Percentiles rank a stretch among this genome's conserved stretches.
These are phyloP conservation scores for Fonsecaea pedrosoi DNA, from an alignment of 2,329 filamentous ascomycete genomes.

Conservation along the genomic window DNA sequence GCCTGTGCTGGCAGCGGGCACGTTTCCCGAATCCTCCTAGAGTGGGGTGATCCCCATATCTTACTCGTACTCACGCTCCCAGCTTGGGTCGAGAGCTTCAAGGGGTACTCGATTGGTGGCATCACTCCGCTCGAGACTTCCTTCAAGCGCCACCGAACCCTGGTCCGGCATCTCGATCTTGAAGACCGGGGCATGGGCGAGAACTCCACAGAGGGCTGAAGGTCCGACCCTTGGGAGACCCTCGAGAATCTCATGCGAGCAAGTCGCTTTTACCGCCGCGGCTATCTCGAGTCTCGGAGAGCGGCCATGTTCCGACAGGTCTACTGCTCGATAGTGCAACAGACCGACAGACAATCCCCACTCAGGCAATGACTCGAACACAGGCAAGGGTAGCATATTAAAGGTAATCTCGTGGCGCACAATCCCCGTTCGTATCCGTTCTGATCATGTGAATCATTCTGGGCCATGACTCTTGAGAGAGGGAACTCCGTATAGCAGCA, in stretches of 20 bases:
- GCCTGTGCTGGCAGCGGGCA: neutral
- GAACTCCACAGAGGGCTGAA: neutral
- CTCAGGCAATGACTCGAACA: neutral
- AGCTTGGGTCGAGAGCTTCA: neutral
- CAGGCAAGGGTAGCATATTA: neutral
- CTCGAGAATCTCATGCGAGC: neutral
- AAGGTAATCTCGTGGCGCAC: neutral
- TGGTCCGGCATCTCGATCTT: neutral
- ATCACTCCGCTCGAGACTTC: neutral
- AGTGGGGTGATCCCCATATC: neutral
- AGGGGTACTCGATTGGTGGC: neutral
- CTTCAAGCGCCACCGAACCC: neutral
- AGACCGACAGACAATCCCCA: neutral
- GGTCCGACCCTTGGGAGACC: no score
- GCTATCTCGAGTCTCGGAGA: conserved; percentile 4
- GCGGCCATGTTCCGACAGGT: neutral
- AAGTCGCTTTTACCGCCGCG: neutral
- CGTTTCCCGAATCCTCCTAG: neutral
- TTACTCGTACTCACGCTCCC: neutral
- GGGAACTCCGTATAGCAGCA: neutral
- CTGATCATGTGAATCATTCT: neutral
- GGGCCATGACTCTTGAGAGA: neutral
- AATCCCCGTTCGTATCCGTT: neutral
- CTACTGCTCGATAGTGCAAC: neutral
- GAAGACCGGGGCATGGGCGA: neutral